phyloP scores from a whole-genome alignment of 345 rosid genomes.

The Eucalyptus brandiana region DNA sequence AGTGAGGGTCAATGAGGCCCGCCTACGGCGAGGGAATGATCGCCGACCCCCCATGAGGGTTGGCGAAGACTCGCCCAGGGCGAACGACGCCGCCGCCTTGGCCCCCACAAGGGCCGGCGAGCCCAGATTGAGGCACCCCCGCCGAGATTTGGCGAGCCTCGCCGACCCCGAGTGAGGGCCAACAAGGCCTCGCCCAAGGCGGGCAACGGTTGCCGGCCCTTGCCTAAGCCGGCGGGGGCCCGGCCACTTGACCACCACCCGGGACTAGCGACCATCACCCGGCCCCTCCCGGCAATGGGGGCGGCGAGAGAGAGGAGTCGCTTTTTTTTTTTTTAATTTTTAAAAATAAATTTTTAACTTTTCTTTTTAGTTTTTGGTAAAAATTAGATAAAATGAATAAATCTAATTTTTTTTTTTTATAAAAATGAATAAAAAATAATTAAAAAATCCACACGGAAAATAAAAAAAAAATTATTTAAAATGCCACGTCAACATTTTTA shows the following conservation, averaged over 20 bases:
- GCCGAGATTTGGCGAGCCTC: fast-evolving
- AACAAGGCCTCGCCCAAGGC: fast-evolving
- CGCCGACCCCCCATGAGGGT: fast-evolving
- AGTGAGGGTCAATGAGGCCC: fast-evolving
- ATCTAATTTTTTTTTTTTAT: no score
- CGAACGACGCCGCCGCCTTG: no score
- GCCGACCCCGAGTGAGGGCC: fast-evolving
- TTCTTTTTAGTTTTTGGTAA: no score
- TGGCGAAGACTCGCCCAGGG: fast-evolving
- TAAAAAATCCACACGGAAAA: no score
- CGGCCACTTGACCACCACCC: fast-evolving
- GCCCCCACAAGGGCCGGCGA: fast-evolving
- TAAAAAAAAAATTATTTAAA: no score
- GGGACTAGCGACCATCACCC: fast-evolving
- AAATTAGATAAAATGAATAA: no score
- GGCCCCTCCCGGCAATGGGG: no score
- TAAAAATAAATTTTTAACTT: no score
- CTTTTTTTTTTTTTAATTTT: no score
- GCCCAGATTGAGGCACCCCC: fast-evolving
- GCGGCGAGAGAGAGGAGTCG: no score
- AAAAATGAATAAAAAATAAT: no score
- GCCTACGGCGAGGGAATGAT: fast-evolving
- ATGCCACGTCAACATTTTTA: no score
- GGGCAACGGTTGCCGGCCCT: fast-evolving
- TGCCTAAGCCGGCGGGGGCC: fast-evolving